These are phyloP conservation scores for Cryptosporidium meleagridis DNA, from an alignment of 169 alveolate genomes.

Conservation along the genomic window DNA sequence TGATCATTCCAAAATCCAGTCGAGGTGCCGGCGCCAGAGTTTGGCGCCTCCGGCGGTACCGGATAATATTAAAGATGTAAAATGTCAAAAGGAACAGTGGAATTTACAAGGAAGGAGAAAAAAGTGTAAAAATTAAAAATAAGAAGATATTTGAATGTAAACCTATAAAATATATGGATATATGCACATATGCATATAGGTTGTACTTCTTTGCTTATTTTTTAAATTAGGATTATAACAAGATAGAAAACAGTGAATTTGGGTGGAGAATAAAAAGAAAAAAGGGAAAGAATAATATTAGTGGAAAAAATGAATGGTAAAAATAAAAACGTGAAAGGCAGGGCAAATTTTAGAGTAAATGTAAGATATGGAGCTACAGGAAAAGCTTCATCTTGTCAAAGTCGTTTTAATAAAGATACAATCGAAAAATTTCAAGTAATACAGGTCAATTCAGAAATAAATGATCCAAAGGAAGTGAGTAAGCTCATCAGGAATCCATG, in stretches of 20 bases:
- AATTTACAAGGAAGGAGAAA: neutral
- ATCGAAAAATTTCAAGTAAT: neutral
- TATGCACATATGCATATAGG: neutral
- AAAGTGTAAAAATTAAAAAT: neutral
- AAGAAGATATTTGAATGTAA: neutral
- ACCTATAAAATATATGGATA: neutral
- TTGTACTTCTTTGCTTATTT: too few relatives aligned
- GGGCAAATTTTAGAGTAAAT: too few relatives aligned
- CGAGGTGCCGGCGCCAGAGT: neutral
- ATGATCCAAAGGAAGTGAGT: constrained; percentile 9
- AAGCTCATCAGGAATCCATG: constrained; percentile 15
- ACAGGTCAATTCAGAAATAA: neutral
- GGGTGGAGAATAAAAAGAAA: neutral
- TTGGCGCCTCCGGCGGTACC: neutral
- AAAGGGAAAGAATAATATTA: neutral
- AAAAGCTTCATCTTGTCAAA: neutral
- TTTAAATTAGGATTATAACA: too few relatives aligned
- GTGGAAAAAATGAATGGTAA: neutral
- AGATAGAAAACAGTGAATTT: neutral
- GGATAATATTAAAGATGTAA: constrained; percentile 5
- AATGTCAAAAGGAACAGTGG: neutral
- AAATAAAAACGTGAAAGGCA: neutral
- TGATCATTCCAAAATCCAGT: neutral
- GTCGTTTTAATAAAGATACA: neutral
- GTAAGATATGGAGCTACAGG: neutral